Evolutionary conservation across 192 early-diverging fungal species (phyloP).

Genomic region (Lunasporangiospora selenospora): DNA sequence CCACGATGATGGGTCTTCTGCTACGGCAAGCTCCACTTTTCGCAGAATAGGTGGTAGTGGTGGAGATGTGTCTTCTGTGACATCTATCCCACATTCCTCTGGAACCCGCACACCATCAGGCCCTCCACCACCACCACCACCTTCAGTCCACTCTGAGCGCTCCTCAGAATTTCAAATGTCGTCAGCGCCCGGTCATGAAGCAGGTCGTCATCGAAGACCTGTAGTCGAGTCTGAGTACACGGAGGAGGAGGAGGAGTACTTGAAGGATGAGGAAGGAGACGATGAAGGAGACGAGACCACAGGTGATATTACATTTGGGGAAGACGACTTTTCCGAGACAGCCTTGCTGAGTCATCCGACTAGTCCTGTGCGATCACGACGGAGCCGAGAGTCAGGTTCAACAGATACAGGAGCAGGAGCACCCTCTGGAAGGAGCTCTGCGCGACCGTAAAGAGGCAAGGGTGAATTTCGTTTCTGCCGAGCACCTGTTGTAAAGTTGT

Average conservation of each 20-base stretch:
- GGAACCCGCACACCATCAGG: too few relatives aligned
- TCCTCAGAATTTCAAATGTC: constrained; percentile 40
- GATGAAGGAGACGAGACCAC: constrained; percentile 30
- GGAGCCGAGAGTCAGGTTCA: constrained; percentile 1
- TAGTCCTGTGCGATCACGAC: constrained; percentile 14
- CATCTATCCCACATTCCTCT: too few relatives aligned
- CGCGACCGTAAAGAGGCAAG: constrained; percentile 3
- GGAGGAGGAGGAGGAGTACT: constrained; percentile 39
- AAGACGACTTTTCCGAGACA: constrained; percentile 41
- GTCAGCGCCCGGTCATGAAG: not conserved
- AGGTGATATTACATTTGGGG: constrained; percentile 32
- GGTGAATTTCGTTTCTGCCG: too few relatives aligned
- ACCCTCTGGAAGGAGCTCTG: constrained; percentile 17
- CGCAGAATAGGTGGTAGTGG: too few relatives aligned
- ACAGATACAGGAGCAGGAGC: not conserved
- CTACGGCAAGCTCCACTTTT: too few relatives aligned
- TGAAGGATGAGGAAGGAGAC: constrained; percentile 19
- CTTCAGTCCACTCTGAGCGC: constrained; percentile 33
- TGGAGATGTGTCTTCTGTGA: too few relatives aligned
- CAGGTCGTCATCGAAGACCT: constrained; percentile 17
- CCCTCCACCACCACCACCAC: constrained; percentile 32
- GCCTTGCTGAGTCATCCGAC: constrained; percentile 25
- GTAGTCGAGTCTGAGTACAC: constrained; percentile 47
- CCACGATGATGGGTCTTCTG: too few relatives aligned
- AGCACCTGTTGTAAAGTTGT: too few relatives aligned